Base-by-base conservation (phyloP, 1,284 basidiomycete genomes). In the Ganoderma sinense region DNA sequence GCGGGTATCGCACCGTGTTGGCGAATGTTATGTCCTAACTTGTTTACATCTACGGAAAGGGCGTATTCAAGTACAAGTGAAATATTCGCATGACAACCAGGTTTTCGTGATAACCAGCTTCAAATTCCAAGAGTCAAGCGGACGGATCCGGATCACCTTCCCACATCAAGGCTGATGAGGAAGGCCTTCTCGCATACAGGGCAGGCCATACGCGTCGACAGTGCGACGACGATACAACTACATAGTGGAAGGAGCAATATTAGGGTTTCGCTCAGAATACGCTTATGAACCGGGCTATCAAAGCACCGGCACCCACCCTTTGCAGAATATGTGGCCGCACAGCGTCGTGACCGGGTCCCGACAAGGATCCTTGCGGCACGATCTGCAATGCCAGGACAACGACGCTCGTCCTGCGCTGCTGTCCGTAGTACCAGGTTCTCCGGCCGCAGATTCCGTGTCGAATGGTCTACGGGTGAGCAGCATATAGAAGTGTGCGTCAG, bases 271-370 rank as follows among this genome's bases (percentile, higher is more conserved):
- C 7, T 55, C 29, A 5, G 53, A 29, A 6, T 6, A 2, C 0
- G 26, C 16, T 56, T 3, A 16, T 33, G 53, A 11, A 39, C 36
- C 36, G 8, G 20, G 48, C 18, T 2, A n/a, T 20, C 16, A 18
- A 18, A 16, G 29, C 14, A 2, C 10, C 18, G 53, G 20, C 2
- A 56, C 53, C 14, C 16, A 56, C 53, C 31, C 29, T 56, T 56
- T 56, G 64, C 78, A 79, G 67, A 79, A 79, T 2, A 79, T 58
- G 65, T 79, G 78, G 2, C 78, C 78, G 53, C 78, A 79, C 41
- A 75, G 64, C 16, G 78, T 78, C 29, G 73, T 75, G 13, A 76
- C 75, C 1, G 77, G 76, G 13, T 74, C 67, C 18, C 65, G 36
- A 61, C 73, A 73, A 20, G 77, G 75, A 40, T 76, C 73, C 36